Conservation (phyloP, 2,329 filamentous ascomycete species). For the Penicillium digitatum region DNA sequence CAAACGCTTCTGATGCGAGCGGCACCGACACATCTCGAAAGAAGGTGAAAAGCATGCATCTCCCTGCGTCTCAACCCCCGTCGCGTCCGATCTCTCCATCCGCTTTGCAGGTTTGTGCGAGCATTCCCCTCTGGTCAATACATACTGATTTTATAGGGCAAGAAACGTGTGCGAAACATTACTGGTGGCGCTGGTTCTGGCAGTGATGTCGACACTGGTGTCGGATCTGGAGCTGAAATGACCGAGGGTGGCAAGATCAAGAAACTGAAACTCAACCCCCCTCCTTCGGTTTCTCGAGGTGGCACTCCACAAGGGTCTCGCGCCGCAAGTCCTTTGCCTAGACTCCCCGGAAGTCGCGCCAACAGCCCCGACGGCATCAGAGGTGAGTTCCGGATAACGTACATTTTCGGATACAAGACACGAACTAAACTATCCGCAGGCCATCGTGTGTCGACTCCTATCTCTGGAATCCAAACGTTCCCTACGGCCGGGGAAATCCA, state of each 20-base stretch:
- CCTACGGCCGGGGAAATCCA: conserved; percentile 47
- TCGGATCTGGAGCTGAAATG: conserved; percentile 45
- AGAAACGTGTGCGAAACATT: conserved; percentile 47
- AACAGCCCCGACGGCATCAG: conserved; percentile 37
- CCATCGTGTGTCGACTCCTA: conserved; percentile 31
- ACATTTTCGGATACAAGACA: neutral
- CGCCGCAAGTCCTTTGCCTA: conserved; percentile 45
- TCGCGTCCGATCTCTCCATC: conserved; percentile 61
- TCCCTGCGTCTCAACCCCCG: conserved; percentile 31
- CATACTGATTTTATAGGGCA: conserved; percentile 38
- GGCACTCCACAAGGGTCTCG: conserved; percentile 49
- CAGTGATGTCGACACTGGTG: conserved; percentile 56
- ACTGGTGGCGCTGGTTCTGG: conserved; percentile 45
- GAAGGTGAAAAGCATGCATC: conserved; percentile 68
- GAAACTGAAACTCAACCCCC: conserved; percentile 49
- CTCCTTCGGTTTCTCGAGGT: conserved; percentile 34
- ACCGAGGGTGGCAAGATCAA: conserved; percentile 45
- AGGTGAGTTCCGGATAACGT: conserved; percentile 6
- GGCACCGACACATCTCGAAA: conserved; percentile 85
- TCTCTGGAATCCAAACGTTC: conserved; percentile 31
- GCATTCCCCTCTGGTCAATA: neutral
- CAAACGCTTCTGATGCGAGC: conserved; percentile 83
- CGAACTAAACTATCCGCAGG: conserved; percentile 17
- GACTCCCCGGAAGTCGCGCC: conserved; percentile 36
- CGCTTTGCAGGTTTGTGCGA: conserved; percentile 50